A percentile compares a stretch with the other conserved stretches of the same genome.
phyloP scores from a whole-genome alignment of 2,329 filamentous ascomycete genomes.

The Aspergillus vadensis region DNA sequence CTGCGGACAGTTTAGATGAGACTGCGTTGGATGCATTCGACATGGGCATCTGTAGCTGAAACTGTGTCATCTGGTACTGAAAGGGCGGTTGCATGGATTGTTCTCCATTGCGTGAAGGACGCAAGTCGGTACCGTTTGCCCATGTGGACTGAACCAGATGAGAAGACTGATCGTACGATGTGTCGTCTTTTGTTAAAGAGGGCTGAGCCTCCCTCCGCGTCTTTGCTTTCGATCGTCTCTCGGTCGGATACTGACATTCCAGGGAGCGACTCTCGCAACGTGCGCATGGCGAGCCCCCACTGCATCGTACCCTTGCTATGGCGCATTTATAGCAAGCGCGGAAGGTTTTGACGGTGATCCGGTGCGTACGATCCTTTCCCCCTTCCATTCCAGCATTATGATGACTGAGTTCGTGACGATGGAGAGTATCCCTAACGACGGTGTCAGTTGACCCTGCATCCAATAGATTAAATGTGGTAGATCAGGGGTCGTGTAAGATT shows the following conservation, averaged over 20 bases:
- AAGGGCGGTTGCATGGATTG: slow-evolving; percentile 9
- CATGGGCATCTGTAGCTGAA: slow-evolving; percentile 25
- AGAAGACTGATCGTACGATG: slow-evolving; percentile 15
- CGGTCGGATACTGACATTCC: slow-evolving; percentile 44
- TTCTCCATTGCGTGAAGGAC: background rate
- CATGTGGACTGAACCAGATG: slow-evolving; percentile 5
- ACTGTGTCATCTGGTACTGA: slow-evolving; percentile 23
- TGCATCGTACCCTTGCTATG: slow-evolving; percentile 43
- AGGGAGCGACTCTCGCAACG: slow-evolving; percentile 42
- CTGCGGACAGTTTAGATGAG: background rate
- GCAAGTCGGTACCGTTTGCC: background rate
- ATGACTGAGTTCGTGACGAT: slow-evolving; percentile 44
- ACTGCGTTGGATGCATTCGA: slow-evolving; percentile 8
- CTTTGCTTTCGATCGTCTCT: slow-evolving; percentile 40
- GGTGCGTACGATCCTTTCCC: slow-evolving; percentile 39
- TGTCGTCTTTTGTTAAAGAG: slow-evolving; percentile 13
- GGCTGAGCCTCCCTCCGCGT: slow-evolving; percentile 20
- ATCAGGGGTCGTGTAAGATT: background rate
- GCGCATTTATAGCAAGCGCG: slow-evolving; percentile 45
- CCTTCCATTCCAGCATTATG: slow-evolving; percentile 38
- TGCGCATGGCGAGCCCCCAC: slow-evolving; percentile 40
- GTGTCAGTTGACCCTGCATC: slow-evolving; percentile 4
- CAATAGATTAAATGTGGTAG: background rate
- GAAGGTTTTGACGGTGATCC: slow-evolving; percentile 47
- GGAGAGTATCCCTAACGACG: slow-evolving; percentile 39